Evolutionary conservation across 441 rosid species (phyloP), one percentile per base, ranked within the genome.

Genomic region (Adansonia rubrostipa): DNA sequence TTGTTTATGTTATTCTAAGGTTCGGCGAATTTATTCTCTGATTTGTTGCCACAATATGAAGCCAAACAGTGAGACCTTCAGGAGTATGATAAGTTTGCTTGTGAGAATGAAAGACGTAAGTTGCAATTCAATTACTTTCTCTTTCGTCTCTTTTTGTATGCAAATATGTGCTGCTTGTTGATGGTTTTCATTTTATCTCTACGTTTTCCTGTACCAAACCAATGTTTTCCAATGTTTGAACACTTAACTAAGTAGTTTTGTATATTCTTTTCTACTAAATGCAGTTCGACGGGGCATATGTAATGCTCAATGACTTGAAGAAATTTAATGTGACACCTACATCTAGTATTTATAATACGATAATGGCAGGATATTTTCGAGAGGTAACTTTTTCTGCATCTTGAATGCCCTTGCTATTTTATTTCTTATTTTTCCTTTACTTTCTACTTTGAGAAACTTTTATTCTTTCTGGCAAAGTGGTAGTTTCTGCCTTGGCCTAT

Each of bases 61-160:
- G 85, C 90, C 98, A 82, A 84, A 80, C 79, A 74, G 63, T 74
- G 98, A 92, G 84, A 92, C 91, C 74, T 89, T 89, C 90, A 86
- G 86, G 82, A 81, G 85, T 74, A 85, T 88, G 88, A 94, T 96
- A 85, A 84, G 64, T 85, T 85, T 88, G 85, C 83, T 85, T 22
- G 88, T 85, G 79, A 90, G 83, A 87, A 87, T 88, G 89, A 93
- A 90, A 91, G 98, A 96, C 84, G 99, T 96, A 90, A 88, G 89
- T 82, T 76, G 48, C 54, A 67, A 57, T 14, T 71, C 42, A 40
- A 17, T 73, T 78, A 71, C 72, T 64, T 40, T 73, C 44, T 53
- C 11, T 8, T 19, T 33, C n/a, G 74, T 9, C 70, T 15, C 70
- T 40, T 14, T 72, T 36, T 56, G 51, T 36, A 7, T 17, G 50